Conservation (phyloP, 805 yeast genomes). For the Kodamaea kakaduensis region DNA sequence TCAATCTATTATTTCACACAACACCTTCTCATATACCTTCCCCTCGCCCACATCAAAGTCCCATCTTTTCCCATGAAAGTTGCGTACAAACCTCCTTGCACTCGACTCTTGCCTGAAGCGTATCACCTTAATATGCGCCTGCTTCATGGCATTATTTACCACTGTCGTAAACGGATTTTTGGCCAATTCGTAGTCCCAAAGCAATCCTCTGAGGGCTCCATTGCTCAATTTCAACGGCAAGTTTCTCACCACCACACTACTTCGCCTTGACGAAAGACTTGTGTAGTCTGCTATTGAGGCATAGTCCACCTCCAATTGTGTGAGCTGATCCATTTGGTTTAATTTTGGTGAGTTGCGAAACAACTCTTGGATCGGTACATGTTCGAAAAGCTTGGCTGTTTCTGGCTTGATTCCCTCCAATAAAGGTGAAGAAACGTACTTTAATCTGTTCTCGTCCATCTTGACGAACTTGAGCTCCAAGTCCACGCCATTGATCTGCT, state of each 20-base stretch:
- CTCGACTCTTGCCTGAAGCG: constrained; percentile 43
- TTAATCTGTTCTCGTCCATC: constrained; percentile 21
- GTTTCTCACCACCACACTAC: constrained; percentile 40
- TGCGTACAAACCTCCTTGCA: constrained; percentile 49
- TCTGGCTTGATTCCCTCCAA: constrained; percentile 2
- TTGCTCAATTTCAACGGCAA: constrained; percentile 43
- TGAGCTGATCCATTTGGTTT: constrained; percentile 2
- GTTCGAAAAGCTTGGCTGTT: constrained; percentile 1
- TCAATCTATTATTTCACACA: constrained; percentile 29
- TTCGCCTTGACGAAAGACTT: constrained; percentile 18
- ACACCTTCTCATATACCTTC: constrained; percentile 32
- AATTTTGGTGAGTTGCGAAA: constrained; percentile 7
- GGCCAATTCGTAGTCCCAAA: constrained; percentile 51
- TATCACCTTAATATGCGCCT: constrained; percentile 29
- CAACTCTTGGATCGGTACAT: constrained; percentile 6
- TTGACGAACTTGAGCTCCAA: constrained; percentile 44
- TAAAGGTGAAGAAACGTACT: constrained; percentile 29
- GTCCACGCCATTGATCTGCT: constrained; percentile 48
- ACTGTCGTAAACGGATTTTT: constrained; percentile 20
- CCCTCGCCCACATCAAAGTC: constrained; percentile 25
- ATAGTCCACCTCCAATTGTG: constrained; percentile 13
- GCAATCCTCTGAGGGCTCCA: constrained; percentile 31
- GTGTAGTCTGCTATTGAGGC: constrained; percentile 13
- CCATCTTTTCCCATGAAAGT: constrained; percentile 50
- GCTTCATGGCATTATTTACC: constrained; percentile 24